Conservation (phyloP, 306 rosid species). For the Dryas drummondii region DNA sequence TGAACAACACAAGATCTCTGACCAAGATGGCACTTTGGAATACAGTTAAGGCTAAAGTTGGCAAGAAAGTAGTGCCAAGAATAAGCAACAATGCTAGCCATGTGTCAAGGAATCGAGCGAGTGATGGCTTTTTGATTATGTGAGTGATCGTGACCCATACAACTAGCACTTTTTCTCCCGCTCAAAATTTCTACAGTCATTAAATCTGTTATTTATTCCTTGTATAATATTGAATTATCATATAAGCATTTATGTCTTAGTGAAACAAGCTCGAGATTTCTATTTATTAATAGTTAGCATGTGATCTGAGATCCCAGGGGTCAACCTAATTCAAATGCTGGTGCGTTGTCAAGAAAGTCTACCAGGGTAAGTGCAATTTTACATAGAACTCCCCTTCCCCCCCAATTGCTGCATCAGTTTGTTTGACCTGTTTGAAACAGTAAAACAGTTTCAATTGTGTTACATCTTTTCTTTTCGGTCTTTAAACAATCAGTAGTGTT, state of each 20-base stretch:
- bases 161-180: slow-evolving; percentile 16
- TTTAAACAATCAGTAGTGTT: background rate
- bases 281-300: slow-evolving; percentile 25
- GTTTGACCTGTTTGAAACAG: background rate
- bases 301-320: slow-evolving; percentile 49
- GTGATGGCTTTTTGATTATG: slow-evolving; percentile 69
- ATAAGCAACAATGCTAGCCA: slow-evolving; percentile 43
- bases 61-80: slow-evolving; percentile 42
- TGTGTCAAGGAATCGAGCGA: slow-evolving; percentile 51
- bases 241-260: background rate
- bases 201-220: background rate
- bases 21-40: slow-evolving; percentile 18
- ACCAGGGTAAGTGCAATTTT: slow-evolving; percentile 46
- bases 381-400: background rate
- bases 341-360: slow-evolving; percentile 47
- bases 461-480: background rate
- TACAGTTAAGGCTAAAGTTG: slow-evolving; percentile 50
- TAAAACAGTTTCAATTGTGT: background rate
- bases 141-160: slow-evolving; percentile 43
- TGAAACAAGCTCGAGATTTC: slow-evolving; percentile 3
- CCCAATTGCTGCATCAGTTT: background rate
- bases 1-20: slow-evolving; percentile 8
- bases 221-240: background rate
- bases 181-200: background rate
- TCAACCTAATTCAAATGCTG: slow-evolving; percentile 39